Conservation (phyloP, 805 yeast genomes). For the Hanseniaspora lindneri region DNA sequence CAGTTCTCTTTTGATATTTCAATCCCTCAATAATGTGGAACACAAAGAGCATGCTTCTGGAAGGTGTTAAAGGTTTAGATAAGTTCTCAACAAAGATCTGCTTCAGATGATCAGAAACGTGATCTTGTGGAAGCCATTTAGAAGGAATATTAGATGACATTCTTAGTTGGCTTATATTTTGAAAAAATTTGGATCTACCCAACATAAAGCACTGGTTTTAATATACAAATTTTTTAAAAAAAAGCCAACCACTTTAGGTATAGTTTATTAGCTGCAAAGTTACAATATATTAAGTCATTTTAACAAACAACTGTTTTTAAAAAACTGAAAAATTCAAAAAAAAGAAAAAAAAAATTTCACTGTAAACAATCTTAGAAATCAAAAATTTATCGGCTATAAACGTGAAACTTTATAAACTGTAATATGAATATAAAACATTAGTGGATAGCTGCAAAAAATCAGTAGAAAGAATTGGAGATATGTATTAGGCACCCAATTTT, state of each 20-base stretch:
- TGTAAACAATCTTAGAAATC: neutral
- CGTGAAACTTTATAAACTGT: neutral
- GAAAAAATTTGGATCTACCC: neutral
- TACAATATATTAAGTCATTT: too few relatives aligned
- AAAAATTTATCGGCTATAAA: neutral
- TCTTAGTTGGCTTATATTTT: neutral
- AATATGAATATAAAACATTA: too few relatives aligned
- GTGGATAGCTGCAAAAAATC: too few relatives aligned
- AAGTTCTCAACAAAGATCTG: constrained; percentile 18
- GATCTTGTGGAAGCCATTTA: constrained; percentile 37
- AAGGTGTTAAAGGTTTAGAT: constrained; percentile 20
- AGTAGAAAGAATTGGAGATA: too few relatives aligned
- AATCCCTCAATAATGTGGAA: constrained; percentile 57
- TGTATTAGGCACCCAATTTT: too few relatives aligned
- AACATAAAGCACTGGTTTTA: neutral
- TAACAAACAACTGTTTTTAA: neutral
- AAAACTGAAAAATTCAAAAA: too few relatives aligned
- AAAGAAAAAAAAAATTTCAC: too few relatives aligned
- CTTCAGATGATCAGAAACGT: constrained; percentile 33
- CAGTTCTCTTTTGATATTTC: constrained; percentile 77
- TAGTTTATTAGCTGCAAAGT: too few relatives aligned
- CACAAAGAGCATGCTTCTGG: constrained; percentile 44
- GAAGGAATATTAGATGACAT: neutral
- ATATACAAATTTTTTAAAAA: too few relatives aligned
- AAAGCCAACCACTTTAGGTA: too few relatives aligned